A percentile compares a stretch with the other conserved stretches of the same genome.
Conservation (phyloP, 1,284 basidiomycete species). For the Papiliotrema fonsecae region DNA sequence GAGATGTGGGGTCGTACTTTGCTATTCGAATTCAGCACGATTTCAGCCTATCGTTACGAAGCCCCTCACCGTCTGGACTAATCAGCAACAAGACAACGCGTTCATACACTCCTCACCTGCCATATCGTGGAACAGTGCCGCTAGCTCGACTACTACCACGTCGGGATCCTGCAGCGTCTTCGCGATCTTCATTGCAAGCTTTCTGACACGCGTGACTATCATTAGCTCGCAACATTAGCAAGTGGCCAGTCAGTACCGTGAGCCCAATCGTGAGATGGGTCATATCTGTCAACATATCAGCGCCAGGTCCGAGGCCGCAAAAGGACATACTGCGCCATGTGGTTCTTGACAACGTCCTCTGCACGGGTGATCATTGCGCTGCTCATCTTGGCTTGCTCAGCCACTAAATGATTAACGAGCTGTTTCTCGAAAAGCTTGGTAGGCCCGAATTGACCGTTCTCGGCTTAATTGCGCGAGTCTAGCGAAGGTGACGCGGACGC, state of each 20-base stretch:
- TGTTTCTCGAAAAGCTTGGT: background rate
- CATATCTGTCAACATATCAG: conserved; percentile 56
- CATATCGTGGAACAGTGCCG: conserved; percentile 83
- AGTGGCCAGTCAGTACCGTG: conserved; percentile 58
- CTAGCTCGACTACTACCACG: conserved; percentile 70
- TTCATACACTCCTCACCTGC: too few species aligned
- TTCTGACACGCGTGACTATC: conserved; percentile 75
- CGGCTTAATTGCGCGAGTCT: too few species aligned
- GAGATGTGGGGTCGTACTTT: conserved; percentile 31
- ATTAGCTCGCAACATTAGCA: background rate
- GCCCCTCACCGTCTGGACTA: too few species aligned
- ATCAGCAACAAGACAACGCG: too few species aligned
- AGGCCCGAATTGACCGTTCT: too few species aligned
- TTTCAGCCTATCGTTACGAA: too few species aligned
- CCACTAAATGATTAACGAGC: background rate
- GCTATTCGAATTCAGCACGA: too few species aligned
- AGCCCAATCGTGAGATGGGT: conserved; percentile 82
- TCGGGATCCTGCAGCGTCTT: conserved; percentile 54
- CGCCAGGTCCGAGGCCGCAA: background rate
- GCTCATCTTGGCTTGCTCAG: background rate
- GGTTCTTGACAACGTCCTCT: conserved; percentile 65
- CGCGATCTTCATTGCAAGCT: conserved; percentile 67
- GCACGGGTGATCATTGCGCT: conserved; percentile 41
- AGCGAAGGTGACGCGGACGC: too few species aligned
- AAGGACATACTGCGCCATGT: conserved; percentile 58